Conservation (phyloP, 2,329 filamentous ascomycete genomes). For the Pseudogymnoascus sp. region DNA sequence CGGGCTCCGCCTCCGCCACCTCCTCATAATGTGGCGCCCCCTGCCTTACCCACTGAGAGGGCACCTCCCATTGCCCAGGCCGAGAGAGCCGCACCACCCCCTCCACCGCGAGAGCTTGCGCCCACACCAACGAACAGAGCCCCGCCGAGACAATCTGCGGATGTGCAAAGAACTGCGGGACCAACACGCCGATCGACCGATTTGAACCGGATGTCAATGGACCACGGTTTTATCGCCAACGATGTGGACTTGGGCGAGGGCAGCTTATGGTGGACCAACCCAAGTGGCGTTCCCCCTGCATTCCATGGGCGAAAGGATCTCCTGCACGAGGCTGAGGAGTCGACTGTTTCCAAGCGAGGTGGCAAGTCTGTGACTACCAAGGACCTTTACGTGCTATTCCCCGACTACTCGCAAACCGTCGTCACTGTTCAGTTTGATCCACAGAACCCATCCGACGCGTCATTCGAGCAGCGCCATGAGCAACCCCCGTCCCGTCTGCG, state of each 20-base stretch:
- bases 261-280: constrained; percentile 81
- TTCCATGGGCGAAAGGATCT: constrained; percentile 80
- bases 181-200: constrained; percentile 54
- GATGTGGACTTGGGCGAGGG: constrained; percentile 71
- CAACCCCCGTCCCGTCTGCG: constrained; percentile 70
- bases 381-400: constrained; percentile 79
- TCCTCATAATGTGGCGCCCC: constrained; percentile 37
- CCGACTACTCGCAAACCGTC: constrained; percentile 93
- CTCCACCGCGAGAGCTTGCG: constrained; percentile 26
- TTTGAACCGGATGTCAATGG: constrained; percentile 61
- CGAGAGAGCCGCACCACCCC: constrained; percentile 25
- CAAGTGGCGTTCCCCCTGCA: constrained; percentile 68
- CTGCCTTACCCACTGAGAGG: constrained; percentile 22
- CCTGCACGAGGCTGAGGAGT: constrained; percentile 73
- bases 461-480: constrained; percentile 80
- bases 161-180: constrained; percentile 47
- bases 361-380: constrained; percentile 67
- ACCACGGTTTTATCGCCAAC: constrained; percentile 77
- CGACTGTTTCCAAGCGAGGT: constrained; percentile 58
- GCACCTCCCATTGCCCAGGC: background rate
- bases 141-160: constrained; percentile 51
- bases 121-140: constrained; percentile 23
- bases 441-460: constrained; percentile 61
- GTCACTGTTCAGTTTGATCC: constrained; percentile 74
- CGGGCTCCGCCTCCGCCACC: constrained; percentile 39